Conservation (phyloP, 257 asterid genomes). For the Plectranthus barbatus region DNA sequence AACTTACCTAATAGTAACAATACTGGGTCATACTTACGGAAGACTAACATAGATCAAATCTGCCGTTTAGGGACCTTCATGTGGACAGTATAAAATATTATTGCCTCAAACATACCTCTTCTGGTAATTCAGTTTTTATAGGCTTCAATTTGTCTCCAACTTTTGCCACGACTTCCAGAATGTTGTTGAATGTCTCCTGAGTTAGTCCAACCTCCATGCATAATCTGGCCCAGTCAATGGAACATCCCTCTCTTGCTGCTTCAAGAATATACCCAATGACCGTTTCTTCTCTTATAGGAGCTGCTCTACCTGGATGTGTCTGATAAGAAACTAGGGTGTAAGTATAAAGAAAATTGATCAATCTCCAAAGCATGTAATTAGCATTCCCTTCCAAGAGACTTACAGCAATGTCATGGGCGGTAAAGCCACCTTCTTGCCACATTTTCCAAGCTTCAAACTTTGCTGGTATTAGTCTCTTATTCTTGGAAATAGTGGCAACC, state of each 20-base stretch:
- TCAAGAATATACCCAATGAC: constrained; percentile 63
- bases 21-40: constrained; percentile 1
- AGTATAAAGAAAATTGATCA: background rate
- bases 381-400: constrained; percentile 23
- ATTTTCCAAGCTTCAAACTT: constrained; percentile 89
- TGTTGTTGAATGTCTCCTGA: constrained; percentile 29
- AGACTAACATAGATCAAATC: background rate
- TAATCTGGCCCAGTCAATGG: constrained; percentile 67
- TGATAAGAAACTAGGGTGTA: constrained; percentile 6
- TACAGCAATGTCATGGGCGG: constrained; percentile 62
- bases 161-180: constrained; percentile 45
- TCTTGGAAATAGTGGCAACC: constrained; percentile 22
- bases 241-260: constrained; percentile 69
- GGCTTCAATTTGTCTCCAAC: constrained; percentile 81
- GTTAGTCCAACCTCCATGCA: constrained; percentile 60
- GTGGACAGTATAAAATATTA: background rate
- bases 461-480: constrained; percentile 45
- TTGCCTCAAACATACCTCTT: constrained; percentile 48
- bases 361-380: background rate
- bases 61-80: background rate
- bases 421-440: constrained; percentile 82
- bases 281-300: constrained; percentile 78
- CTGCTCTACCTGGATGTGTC: constrained; percentile 76
- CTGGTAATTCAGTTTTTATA: constrained; percentile 76
- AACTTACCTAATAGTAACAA: constrained; percentile 45